Percentiles rank a stretch among this genome's conserved stretches.
Conservation (phyloP, 495 filamentous ascomycete species). For the Aspergillus taichungensis region DNA sequence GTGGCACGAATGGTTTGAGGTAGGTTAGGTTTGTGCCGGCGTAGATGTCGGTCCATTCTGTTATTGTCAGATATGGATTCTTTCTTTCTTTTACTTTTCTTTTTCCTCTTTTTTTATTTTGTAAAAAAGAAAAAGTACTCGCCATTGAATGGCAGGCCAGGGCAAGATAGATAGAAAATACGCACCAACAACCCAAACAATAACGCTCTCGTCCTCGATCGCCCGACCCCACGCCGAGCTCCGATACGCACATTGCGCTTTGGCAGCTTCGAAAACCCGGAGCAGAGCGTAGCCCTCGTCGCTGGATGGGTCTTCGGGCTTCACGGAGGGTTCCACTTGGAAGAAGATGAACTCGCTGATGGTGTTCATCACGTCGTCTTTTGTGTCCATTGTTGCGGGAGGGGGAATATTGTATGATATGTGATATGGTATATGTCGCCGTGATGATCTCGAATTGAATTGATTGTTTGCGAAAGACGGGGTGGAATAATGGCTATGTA, state of each 20-base stretch:
- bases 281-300: slow-evolving; percentile 24
- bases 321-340: slow-evolving; percentile 29
- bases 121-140: too few species aligned
- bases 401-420: not conserved
- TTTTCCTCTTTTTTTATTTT: not conserved
- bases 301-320: slow-evolving; percentile 31
- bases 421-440: not conserved
- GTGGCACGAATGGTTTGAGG: slow-evolving; percentile 20
- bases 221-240: slow-evolving; percentile 34
- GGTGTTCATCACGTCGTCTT: slow-evolving; percentile 12
- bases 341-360: slow-evolving; percentile 35
- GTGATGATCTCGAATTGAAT: too few species aligned
- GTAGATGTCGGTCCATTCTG: slow-evolving; percentile 35
- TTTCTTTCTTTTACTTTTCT: not conserved
- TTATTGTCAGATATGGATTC: not conserved
- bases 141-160: not conserved
- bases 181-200: slow-evolving; percentile 36
- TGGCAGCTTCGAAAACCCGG: slow-evolving; percentile 17
- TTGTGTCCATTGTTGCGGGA: not conserved
- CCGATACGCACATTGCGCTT: slow-evolving; percentile 28
- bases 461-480: too few species aligned
- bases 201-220: slow-evolving; percentile 24
- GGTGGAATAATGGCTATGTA: too few species aligned
- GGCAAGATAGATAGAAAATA: not conserved
- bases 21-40: slow-evolving; percentile 10